Base-by-base conservation (phyloP, 441 rosid species). In the Pelargonium myrrhifolium region DNA sequence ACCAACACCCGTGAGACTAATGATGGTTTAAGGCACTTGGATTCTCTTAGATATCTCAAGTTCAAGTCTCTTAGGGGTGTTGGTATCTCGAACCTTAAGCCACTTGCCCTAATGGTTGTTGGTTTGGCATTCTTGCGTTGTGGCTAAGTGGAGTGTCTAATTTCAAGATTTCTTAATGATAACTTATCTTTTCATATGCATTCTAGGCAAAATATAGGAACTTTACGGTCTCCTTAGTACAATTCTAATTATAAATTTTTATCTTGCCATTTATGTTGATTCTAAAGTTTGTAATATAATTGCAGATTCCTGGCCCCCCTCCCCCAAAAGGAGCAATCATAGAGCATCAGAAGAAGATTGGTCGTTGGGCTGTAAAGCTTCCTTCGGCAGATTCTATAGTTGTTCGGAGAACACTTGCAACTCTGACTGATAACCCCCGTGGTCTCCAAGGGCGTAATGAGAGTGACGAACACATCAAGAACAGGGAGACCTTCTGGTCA, bases 371-470 rank as follows among this genome's bases (percentile, higher is more conserved):
- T 17, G 9, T 51, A 43, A 28, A 28, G 31, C 31, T 28, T 28
- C 31, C 31, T 42, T 89, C 98, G 0, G 93, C 98, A 18, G 98
- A 93, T 74, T 81, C 96, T 2, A 65, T 80, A 21, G 85, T 87
- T 70, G 96, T 93, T 37, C 86, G 91, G 58, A 82, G 94, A 79
- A 90, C 98, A 21, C 89, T 86, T 58, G 60, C 89, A 64, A 75
- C 81, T 60, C 79, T 87, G 64, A 75, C 81, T 10, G 96, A 90
- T 69, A 84, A 89, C 56, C 94, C 93, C n/a, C 66, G 53, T 9
- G 97, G 96, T 35, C 97, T 90, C 66, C 86, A 86, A 20, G 94
- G 96, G 49, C 35, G 76, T 28, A 79, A 86, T 40, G 97, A 93
- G 84, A 84, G 81, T 76, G 75, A 82, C 47, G 89, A 81, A 53